Conservation (phyloP, 371 early-diverging fungal genomes). For the Polyrhizophydium stewartii region DNA sequence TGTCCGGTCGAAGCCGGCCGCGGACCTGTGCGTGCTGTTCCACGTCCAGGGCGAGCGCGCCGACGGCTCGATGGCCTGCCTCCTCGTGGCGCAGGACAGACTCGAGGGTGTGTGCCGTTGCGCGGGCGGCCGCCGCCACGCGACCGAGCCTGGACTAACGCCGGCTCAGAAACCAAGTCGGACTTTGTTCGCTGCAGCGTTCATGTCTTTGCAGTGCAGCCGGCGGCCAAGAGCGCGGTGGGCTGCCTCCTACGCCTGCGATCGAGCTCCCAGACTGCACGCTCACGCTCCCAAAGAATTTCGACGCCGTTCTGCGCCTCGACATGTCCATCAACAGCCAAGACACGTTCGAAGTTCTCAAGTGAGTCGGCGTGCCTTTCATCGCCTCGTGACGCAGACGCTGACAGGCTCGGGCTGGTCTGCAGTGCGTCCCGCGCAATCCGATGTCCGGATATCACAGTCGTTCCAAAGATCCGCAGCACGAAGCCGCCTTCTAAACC, state of each 20-base stretch:
- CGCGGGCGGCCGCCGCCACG: neutral
- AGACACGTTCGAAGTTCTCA: constrained; percentile 8
- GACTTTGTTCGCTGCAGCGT: constrained; percentile 2
- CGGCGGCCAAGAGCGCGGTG: neutral
- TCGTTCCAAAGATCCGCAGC: no score
- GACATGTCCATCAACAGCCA: constrained; percentile 8
- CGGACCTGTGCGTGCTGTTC: constrained; percentile 2
- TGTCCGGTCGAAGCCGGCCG: constrained; percentile 2
- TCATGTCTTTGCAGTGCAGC: constrained; percentile 14
- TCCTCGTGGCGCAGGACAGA: constrained; percentile 1
- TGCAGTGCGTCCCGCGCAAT: no score
- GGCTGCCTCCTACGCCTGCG: no score
- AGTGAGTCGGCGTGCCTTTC: no score
- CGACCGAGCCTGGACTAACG: neutral
- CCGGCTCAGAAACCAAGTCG: constrained; percentile 4
- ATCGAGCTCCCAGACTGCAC: no score
- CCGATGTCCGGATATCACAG: no score
- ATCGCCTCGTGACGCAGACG: no score
- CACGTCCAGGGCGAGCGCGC: constrained; percentile 10
- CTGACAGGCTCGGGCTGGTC: no score
- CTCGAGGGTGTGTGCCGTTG: constrained; percentile 5
- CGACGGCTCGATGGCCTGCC: neutral
- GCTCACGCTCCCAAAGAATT: neutral
- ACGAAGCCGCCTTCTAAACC: no score
- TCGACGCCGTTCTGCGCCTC: neutral